Evolutionary conservation across 805 yeast species (phyloP).

Genomic region (Wickerhamomyces ciferrii): DNA sequence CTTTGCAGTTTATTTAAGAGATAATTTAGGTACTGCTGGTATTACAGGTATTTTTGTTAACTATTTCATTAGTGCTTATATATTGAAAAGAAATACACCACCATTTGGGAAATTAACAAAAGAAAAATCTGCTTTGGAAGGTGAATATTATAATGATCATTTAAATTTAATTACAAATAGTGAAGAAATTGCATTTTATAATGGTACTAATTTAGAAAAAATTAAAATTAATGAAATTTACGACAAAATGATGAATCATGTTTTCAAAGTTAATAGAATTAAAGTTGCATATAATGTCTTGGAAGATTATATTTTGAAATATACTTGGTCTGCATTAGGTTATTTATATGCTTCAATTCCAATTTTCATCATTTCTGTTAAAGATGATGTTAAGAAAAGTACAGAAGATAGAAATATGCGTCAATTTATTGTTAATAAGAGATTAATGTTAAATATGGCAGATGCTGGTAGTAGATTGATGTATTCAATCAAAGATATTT

Average conservation of each 20-base stretch:
- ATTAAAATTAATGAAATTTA: conserved; percentile 57
- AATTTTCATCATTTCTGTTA: conserved; percentile 55
- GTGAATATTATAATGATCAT: conserved; percentile 83
- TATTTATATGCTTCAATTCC: conserved; percentile 88
- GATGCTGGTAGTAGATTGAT: conserved; percentile 93
- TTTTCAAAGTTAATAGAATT: conserved; percentile 47
- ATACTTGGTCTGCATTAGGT: conserved; percentile 95
- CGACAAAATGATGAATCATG: conserved; percentile 47
- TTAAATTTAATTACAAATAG: conserved; percentile 80
- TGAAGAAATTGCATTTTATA: conserved; percentile 92
- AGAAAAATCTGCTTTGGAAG: conserved; percentile 72
- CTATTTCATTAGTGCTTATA: conserved; percentile 73
- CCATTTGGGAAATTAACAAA: conserved; percentile 78
- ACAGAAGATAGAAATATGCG: conserved; percentile 63
- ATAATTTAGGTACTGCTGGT: conserved; percentile 84
- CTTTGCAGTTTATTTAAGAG: conserved; percentile 78
- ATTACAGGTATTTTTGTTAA: conserved; percentile 76
- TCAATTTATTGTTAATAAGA: conserved; percentile 83
- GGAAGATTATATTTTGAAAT: conserved; percentile 85
- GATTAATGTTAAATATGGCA: conserved; percentile 84
- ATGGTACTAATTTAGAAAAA: conserved; percentile 80
- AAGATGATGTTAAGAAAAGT: conserved; percentile 15
- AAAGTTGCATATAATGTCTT: conserved; percentile 65
- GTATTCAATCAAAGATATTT: conserved; percentile 90
- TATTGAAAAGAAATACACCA: conserved; percentile 73